phyloP scores from a whole-genome alignment of 805 yeast genomes.

The Starmera dryadoides region DNA sequence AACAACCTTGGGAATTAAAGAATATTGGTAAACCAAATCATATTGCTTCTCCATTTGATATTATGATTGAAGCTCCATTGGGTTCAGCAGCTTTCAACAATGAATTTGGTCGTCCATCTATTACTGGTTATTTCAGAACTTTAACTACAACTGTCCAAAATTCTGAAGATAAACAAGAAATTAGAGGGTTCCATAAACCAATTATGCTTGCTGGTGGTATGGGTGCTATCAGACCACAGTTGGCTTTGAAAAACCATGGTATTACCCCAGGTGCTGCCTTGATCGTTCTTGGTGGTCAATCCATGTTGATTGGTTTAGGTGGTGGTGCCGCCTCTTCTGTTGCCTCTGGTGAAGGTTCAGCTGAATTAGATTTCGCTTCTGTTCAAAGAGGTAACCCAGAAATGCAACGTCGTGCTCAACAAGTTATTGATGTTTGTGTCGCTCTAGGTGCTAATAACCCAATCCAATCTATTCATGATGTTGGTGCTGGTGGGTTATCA shows the following conservation, averaged over 20 bases:
- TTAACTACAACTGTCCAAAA: constrained; percentile 72
- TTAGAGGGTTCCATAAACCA: constrained; percentile 97
- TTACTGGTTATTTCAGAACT: constrained; percentile 94
- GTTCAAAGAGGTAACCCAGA: constrained; percentile 99
- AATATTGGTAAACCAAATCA: constrained; percentile 82
- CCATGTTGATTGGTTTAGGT: constrained; percentile 96
- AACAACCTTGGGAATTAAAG: constrained; percentile 93
- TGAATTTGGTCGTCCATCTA: constrained; percentile 98
- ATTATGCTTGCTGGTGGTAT: constrained; percentile 99
- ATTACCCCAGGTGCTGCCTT: constrained; percentile 89
- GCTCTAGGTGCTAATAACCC: constrained; percentile 73
- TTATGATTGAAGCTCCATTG: constrained; percentile 94
- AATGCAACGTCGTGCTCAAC: constrained; percentile 98
- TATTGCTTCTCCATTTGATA: constrained; percentile 87
- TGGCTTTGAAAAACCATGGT: constrained; percentile 79
- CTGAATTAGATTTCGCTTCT: constrained; percentile 94
- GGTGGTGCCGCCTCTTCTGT: constrained; percentile 99
- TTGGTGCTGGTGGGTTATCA: constrained; percentile 98
- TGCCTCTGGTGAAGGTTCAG: constrained; percentile 95
- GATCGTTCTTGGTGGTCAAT: constrained; percentile 95
- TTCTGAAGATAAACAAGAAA: constrained; percentile 54
- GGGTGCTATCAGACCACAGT: constrained; percentile 92
- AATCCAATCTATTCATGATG: constrained; percentile 94
- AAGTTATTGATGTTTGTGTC: constrained; percentile 91
- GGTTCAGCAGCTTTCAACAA: constrained; percentile 98